Evolutionary conservation across 345 rosid species (phyloP).

Genomic region (Pistacia vera): DNA sequence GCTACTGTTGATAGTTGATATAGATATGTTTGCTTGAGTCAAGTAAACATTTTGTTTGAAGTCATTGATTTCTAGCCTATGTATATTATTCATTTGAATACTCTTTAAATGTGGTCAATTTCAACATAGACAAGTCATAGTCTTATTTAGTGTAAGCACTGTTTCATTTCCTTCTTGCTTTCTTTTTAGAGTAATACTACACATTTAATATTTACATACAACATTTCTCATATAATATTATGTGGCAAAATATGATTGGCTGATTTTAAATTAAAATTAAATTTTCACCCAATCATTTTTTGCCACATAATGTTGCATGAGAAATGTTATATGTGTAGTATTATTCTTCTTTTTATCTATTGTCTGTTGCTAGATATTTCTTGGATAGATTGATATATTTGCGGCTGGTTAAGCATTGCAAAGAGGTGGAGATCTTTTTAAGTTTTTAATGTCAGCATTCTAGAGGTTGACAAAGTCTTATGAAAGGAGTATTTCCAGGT

Average conservation of each 20-base stretch:
- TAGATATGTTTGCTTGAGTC: neutral
- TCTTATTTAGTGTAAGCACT: neutral
- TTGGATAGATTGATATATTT: neutral
- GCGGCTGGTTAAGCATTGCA: neutral
- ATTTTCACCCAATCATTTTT: too few species aligned
- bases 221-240: too few species aligned
- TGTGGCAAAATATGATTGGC: too few species aligned
- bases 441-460: neutral
- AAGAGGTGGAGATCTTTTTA: too few species aligned
- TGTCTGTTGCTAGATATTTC: neutral
- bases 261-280: too few species aligned
- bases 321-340: too few species aligned
- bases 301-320: too few species aligned
- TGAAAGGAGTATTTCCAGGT: neutral
- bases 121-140: neutral
- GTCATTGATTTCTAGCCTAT: neutral
- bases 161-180: slow-evolving; percentile 6
- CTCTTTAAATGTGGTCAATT: neutral
- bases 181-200: neutral
- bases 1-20: neutral
- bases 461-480: neutral
- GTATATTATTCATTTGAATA: neutral
- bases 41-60: neutral
- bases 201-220: too few species aligned
- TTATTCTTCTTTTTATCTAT: neutral